Evolutionary conservation across 208 protist species (phyloP), one percentile per base, ranked within the genome.

Genomic region (Vickermania spadyakhi): DNA sequence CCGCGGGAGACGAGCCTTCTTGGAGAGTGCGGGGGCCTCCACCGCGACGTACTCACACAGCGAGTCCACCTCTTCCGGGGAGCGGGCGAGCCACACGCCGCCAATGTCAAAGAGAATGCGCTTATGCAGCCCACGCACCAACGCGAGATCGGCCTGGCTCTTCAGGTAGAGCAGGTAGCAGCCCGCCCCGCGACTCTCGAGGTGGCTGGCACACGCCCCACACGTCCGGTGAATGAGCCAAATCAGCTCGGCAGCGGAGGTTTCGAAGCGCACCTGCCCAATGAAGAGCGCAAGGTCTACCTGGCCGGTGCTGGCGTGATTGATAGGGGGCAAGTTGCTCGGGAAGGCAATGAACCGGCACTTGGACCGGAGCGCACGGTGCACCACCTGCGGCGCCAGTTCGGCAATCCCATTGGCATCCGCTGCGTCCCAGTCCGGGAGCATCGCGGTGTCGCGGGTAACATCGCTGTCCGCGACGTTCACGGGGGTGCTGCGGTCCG

Each of bases 261-360:
- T 89, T 60, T 94, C 83, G 58, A 91, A 91, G 56, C 81, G 81
- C 23, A 94, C 76, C 68, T 94, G 86, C 1, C 83, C 86, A 63
- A 94, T 79, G 53, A 94, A 94, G 31, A 94, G 72, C 1, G 71
- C 70, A 42, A 66, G 61, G 42, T 31, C 62, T 31, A 22, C 54
- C 31, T 60, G 30, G 30, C 55, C 56, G 14, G 5, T 49, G 28
- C 52, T 21, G 63, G 42, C 36, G 63, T 29, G 62, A 31, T 61
- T 53, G 26, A 4, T 53, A 62, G 52, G 25, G 1, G 77, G 60
- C 11, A 88, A 57, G 42, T 58, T 73, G 0, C 45, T 25, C 4
- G 81, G 82, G 31, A 93, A 90, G 26, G 67, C 41, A 55, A 93
- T 79, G 67, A 84, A 93, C 31, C 75, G 72, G 56, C 86, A 93